Percentiles rank a stretch among this genome's conserved stretches.
Conservation (phyloP, 1,284 basidiomycete genomes). For the Mycena citricolor region DNA sequence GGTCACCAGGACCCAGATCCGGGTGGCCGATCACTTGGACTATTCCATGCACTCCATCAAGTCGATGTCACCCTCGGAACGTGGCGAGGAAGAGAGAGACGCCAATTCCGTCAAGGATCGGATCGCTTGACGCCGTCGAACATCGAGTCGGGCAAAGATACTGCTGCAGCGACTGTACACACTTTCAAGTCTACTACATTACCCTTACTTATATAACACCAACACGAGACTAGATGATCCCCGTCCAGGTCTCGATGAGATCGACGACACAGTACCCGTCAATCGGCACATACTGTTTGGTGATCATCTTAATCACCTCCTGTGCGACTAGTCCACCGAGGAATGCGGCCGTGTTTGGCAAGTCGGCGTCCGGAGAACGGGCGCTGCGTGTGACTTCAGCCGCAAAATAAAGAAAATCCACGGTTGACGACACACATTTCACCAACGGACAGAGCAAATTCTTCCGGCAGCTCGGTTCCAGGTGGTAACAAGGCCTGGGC, state of each 20-base stretch:
- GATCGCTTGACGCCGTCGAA: no score
- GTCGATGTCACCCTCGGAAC: no score
- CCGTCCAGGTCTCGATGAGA: conserved; percentile 80
- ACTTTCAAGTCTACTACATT: no score
- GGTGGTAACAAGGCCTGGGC: conserved; percentile 41
- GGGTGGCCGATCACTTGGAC: no score
- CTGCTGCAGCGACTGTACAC: no score
- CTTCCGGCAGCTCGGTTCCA: conserved; percentile 53
- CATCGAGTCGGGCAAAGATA: no score
- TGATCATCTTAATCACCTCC: conserved; percentile 97
- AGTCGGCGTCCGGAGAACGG: conserved; percentile 80
- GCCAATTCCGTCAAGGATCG: no score
- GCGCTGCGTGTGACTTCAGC: conserved; percentile 42
- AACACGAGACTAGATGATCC: conserved; percentile 46
- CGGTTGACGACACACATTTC: conserved; percentile 68
- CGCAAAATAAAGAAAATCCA: not conserved
- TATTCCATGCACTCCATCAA: no score
- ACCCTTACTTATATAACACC: no score
- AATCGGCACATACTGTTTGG: conserved; percentile 92
- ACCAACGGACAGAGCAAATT: conserved; percentile 63
- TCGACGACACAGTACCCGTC: conserved; percentile 87
- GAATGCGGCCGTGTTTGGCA: conserved; percentile 92
- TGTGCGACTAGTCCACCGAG: conserved; percentile 95
- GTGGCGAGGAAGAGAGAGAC: no score
- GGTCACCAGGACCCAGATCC: no score